phyloP scores from a whole-genome alignment of 1,139 yeast genomes.

The Yamadazyma kanchanaburiensis region DNA sequence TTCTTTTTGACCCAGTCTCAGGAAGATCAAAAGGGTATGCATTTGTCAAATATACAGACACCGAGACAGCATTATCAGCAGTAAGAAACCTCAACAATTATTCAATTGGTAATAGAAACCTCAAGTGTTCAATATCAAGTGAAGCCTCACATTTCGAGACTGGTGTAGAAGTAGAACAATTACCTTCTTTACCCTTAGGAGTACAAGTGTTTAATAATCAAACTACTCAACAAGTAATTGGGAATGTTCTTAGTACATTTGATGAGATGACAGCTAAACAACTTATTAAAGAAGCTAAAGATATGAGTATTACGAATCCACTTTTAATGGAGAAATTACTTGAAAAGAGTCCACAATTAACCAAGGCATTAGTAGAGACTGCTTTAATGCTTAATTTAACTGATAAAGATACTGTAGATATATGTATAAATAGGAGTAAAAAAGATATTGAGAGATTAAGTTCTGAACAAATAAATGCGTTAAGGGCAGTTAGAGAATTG shows the following conservation, averaged over 20 bases:
- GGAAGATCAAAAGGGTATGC: conserved; percentile 94
- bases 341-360: conserved; percentile 70
- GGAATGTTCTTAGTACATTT: conserved; percentile 54
- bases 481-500: conserved; percentile 56
- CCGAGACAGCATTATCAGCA: conserved; percentile 86
- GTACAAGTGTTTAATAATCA: conserved; percentile 51
- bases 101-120: conserved; percentile 65
- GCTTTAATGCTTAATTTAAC: conserved; percentile 58
- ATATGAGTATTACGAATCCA: conserved; percentile 61
- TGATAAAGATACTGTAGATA: conserved; percentile 51
- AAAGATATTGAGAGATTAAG: conserved; percentile 41
- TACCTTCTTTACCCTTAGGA: conserved; percentile 48
- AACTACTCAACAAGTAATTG: conserved; percentile 59
- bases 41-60: conserved; percentile 71
- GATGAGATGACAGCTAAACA: conserved; percentile 56
- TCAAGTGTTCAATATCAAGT: conserved; percentile 71
- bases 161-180: conserved; percentile 17
- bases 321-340: conserved; percentile 61
- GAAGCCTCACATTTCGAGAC: conserved; percentile 28
- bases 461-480: conserved; percentile 48
- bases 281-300: conserved; percentile 59
- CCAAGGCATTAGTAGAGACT: conserved; percentile 80
- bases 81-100: conserved; percentile 84
- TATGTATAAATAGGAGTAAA: conserved; percentile 32
- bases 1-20: conserved; percentile 82